Evolutionary conservation across 1,139 yeast species (phyloP).

Genomic region (Eremothecium gossypii): DNA sequence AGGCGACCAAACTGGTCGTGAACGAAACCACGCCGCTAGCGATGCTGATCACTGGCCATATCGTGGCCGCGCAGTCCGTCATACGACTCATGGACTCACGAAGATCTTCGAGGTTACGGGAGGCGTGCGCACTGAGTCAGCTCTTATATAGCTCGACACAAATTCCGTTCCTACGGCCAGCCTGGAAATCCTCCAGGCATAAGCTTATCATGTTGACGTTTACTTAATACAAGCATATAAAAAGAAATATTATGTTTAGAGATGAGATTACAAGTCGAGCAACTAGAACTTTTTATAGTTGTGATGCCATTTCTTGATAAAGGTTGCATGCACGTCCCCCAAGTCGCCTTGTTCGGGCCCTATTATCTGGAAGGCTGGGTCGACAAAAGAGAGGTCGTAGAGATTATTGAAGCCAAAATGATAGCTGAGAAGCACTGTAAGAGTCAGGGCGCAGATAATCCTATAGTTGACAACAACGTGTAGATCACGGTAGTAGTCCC

Average conservation of each 20-base stretch:
- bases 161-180: too few relatives aligned
- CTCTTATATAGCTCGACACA: too few relatives aligned
- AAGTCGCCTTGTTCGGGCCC: conserved; percentile 7
- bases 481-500: conserved; percentile 26
- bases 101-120: too few relatives aligned
- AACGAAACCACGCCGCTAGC: conserved; percentile 44
- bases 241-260: too few relatives aligned
- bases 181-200: too few relatives aligned
- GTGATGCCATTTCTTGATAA: conserved; percentile 28
- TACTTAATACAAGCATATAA: too few relatives aligned
- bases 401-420: conserved; percentile 44
- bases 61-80: conserved; percentile 3
- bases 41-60: conserved; percentile 27
- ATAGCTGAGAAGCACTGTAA: conserved; percentile 35
- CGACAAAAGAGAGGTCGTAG: conserved; percentile 22
- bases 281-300: conserved; percentile 27
- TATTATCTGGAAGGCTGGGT: conserved; percentile 2
- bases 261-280: background rate
- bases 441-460: conserved; percentile 31
- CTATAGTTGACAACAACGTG: conserved; percentile 32
- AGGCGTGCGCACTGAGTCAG: too few relatives aligned
- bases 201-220: too few relatives aligned
- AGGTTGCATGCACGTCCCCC: conserved; percentile 20
- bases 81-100: background rate
- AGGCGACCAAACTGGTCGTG: conserved; percentile 74